Percentiles rank a stretch among this genome's conserved stretches.
phyloP scores from a whole-genome alignment of 371 early-diverging fungal species.

The Mortierella sp. region DNA sequence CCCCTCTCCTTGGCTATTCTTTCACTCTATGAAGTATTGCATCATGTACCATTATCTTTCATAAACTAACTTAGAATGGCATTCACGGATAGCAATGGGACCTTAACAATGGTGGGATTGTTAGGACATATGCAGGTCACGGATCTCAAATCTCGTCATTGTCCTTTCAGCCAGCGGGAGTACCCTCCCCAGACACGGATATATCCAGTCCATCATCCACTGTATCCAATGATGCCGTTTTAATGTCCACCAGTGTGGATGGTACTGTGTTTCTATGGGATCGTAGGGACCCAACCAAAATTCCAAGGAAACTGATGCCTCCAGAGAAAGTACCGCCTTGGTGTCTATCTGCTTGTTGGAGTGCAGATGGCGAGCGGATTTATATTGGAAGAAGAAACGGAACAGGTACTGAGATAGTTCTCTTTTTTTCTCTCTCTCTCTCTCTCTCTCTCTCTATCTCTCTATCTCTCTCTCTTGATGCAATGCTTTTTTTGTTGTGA shows the following conservation, averaged over 20 bases:
- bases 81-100: conserved; percentile 82
- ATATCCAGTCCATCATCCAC: conserved; percentile 32
- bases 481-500: neutral
- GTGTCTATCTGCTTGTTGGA: conserved; percentile 91
- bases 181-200: conserved; percentile 28
- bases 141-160: conserved; percentile 84
- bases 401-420: conserved; percentile 55
- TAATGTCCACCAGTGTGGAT: conserved; percentile 89
- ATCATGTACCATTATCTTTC: neutral
- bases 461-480: neutral
- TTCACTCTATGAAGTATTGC: conserved; percentile 5
- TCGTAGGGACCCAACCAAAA: conserved; percentile 68
- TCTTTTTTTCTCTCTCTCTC: too few relatives aligned
- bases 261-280: conserved; percentile 89
- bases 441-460: neutral
- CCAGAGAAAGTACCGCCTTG: conserved; percentile 88
- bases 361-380: conserved; percentile 78
- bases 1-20: neutral
- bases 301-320: conserved; percentile 65
- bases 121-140: conserved; percentile 78
- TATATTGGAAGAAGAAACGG: conserved; percentile 87
- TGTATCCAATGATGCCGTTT: conserved; percentile 50
- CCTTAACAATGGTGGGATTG: conserved; percentile 80
- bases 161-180: conserved; percentile 72
- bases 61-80: conserved; percentile 1